These are phyloP conservation scores for Fusarium euwallaceae DNA, from an alignment of 2,329 filamentous ascomycete species.

Conservation along the genomic window DNA sequence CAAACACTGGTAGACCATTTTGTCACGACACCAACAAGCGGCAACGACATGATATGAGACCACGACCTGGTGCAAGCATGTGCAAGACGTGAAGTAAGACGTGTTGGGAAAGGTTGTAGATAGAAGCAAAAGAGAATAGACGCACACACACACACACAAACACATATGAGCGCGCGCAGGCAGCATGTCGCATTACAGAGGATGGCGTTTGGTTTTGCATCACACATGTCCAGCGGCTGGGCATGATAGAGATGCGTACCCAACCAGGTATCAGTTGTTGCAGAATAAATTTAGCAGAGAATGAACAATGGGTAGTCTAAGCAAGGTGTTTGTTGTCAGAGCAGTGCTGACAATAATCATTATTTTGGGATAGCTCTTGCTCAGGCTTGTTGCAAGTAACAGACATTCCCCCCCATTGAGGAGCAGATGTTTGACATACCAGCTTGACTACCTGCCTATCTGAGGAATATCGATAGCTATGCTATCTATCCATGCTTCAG, in stretches of 20 bases:
- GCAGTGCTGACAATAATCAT: background rate
- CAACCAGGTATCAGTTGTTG: slow-evolving; percentile 11
- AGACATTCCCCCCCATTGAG: background rate
- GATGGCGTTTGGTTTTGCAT: slow-evolving; percentile 35
- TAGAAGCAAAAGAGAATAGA: slow-evolving; percentile 42
- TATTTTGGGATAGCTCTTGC: background rate
- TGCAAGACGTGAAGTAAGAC: slow-evolving; percentile 14
- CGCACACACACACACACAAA: slow-evolving; percentile 5
- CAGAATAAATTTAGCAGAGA: slow-evolving; percentile 21
- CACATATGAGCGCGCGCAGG: slow-evolving; percentile 12
- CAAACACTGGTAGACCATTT: slow-evolving; percentile 26
- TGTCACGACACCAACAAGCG: slow-evolving; percentile 32
- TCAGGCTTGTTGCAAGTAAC: background rate
- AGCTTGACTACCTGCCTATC: background rate
- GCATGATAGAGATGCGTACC: slow-evolving; percentile 8
- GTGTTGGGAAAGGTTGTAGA: slow-evolving; percentile 36
- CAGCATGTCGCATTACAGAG: slow-evolving; percentile 23
- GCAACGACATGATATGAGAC: slow-evolving; percentile 29
- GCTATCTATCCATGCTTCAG: background rate
- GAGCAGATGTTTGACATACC: background rate
- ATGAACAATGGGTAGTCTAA: slow-evolving; percentile 24
- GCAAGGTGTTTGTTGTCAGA: background rate
- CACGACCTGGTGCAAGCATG: slow-evolving; percentile 27
- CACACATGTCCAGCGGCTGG: slow-evolving; percentile 28
- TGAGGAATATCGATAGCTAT: background rate